These are phyloP conservation scores for Suillus lakei DNA, from an alignment of 768 basidiomycete genomes.

Conservation along the genomic window DNA sequence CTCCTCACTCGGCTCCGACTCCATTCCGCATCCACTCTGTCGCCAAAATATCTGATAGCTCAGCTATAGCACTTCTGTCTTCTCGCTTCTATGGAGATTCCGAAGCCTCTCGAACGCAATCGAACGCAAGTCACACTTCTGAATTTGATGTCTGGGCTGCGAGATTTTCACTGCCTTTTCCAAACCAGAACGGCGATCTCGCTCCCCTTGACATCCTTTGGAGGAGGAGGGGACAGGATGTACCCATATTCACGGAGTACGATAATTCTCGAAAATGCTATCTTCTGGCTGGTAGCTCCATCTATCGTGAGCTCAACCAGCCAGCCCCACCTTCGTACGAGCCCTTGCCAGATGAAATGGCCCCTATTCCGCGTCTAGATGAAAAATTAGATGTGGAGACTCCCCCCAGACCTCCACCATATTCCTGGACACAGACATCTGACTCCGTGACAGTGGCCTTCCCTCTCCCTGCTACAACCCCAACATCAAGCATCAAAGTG, in stretches of 20 bases:
- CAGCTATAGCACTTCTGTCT: conserved; percentile 57
- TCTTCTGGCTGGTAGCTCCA: conserved; percentile 61
- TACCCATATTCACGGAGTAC: conserved; percentile 65
- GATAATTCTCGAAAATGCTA: conserved; percentile 49
- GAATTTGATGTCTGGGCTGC: conserved; percentile 74
- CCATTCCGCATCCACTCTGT: conserved; percentile 48
- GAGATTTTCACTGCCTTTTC: conserved; percentile 50
- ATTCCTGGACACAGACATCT: conserved; percentile 90
- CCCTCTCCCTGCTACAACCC: conserved; percentile 74
- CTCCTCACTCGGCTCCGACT: conserved; percentile 29
- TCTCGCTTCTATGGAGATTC: conserved; percentile 52
- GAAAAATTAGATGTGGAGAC: conserved; percentile 55
- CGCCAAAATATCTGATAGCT: conserved; percentile 38
- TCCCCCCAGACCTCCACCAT: conserved; percentile 69
- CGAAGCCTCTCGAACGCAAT: conserved; percentile 22
- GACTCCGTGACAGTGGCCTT: conserved; percentile 86
- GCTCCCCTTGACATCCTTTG: conserved; percentile 60
- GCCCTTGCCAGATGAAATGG: conserved; percentile 68
- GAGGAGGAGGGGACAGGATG: conserved; percentile 70
- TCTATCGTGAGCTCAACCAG: conserved; percentile 50
- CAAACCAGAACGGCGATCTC: conserved; percentile 33
- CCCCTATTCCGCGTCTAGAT: conserved; percentile 65
- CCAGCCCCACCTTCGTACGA: conserved; percentile 46
- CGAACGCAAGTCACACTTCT: conserved; percentile 22
- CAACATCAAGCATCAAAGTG: conserved; percentile 67